Percentiles rank a stretch among this genome's conserved stretches.
Evolutionary conservation across 192 early-diverging fungal genomes (phyloP).

Genomic region (Coemansia sp.): DNA sequence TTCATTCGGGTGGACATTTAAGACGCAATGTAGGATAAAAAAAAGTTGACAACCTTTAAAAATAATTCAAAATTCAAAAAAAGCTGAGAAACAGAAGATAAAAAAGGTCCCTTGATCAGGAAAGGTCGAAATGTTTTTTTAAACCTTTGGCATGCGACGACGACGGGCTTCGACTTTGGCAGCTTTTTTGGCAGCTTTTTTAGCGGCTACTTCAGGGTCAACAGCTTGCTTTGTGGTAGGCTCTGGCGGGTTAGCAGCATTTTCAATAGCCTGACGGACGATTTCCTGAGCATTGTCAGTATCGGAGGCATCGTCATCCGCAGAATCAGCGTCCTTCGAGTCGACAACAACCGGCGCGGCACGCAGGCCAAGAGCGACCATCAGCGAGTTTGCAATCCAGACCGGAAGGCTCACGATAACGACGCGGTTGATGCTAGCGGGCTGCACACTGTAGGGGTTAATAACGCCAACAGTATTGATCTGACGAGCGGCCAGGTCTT

Average conservation of each 20-base stretch:
- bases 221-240: conserved; percentile 3
- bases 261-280: conserved; percentile 16
- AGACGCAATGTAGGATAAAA: neutral
- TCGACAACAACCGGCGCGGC: conserved; percentile 3
- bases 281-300: neutral
- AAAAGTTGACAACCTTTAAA: neutral
- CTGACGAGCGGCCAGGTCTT: conserved; percentile 27
- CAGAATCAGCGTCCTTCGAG: neutral
- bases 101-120: neutral
- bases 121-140: neutral
- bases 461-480: conserved; percentile 53
- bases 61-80: neutral
- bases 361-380: conserved; percentile 23
- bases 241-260: conserved; percentile 14
- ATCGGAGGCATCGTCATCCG: neutral
- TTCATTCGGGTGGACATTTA: conserved; percentile 10
- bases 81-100: neutral
- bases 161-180: conserved; percentile 50
- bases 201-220: conserved; percentile 33
- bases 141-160: conserved; percentile 41
- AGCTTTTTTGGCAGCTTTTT: conserved; percentile 51
- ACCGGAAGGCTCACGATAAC: conserved; percentile 34
- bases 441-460: conserved; percentile 50
- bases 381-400: conserved; percentile 4
- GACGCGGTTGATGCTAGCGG: conserved; percentile 38